Evolutionary conservation across 495 filamentous ascomycete genomes (phyloP), one percentile per base, ranked within the genome.

Genomic region (Collariella sp.): DNA sequence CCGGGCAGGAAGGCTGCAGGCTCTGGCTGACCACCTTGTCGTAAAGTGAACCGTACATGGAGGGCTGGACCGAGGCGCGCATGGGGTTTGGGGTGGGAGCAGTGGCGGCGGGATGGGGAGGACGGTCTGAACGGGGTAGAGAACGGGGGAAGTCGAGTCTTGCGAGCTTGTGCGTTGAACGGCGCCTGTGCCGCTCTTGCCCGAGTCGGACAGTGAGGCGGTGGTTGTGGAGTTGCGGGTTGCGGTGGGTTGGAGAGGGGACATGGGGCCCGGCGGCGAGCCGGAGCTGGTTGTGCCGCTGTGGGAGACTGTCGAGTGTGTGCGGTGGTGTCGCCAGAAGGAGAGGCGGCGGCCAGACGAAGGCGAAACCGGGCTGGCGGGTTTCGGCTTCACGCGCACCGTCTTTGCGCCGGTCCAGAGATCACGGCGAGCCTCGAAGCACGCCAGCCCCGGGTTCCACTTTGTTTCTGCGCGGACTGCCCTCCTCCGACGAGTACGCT

Each of bases 21-120:
- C 77, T 77, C 60, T 93, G 82, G 5, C 88, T 60, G 35, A 96
- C 79, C 47, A 95, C 82, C 65, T 95, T 95, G 62, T 81, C 83
- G 73, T 96, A 97, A 51, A 98, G 88, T 11, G 84, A 83, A 2
- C 81, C 74, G 72, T 96, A 95, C 47, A 82, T 79, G 40, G 76
- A 65, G 0, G 85, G 80, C 6, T 73, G 83, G 54, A 96, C 88
- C 16, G 83, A 80, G 19, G 81, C 76, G 48, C 89, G 84, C 70
- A 95, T 81, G 2, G 83, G 80, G 54, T 87, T 9, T 79, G 65
- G 2, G 77, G 62, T 13, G 89, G 80, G 23, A 95, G 76, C 10
- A 90, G 72, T 0, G 87, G 83, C 2, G 80, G 76, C 0, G 81
- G 76, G 49, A 86, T 66, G 10, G 83, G 84, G 41, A 87, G 61